These are phyloP conservation scores for Saccharomycopsis javanensis DNA, from an alignment of 805 yeast species.

Conservation along the genomic window DNA sequence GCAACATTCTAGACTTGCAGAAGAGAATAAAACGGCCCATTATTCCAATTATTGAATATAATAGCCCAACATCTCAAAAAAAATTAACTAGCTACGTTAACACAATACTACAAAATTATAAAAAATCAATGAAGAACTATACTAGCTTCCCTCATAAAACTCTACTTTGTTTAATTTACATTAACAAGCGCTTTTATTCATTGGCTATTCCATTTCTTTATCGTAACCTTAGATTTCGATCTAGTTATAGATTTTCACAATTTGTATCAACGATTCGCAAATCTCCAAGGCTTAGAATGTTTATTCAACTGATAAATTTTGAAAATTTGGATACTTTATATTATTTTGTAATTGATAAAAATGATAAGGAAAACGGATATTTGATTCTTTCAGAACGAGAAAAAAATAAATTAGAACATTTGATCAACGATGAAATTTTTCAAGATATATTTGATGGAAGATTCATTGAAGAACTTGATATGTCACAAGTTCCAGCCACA, in stretches of 20 bases:
- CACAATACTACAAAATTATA: slow-evolving; percentile 13
- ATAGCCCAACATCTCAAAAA: neutral
- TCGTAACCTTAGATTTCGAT: slow-evolving; percentile 42
- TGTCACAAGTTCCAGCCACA: slow-evolving; percentile 3
- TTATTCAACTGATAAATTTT: slow-evolving; percentile 50
- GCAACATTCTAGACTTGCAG: neutral
- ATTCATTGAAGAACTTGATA: slow-evolving; percentile 6
- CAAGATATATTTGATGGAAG: slow-evolving; percentile 14
- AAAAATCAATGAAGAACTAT: slow-evolving; percentile 9
- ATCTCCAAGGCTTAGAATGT: slow-evolving; percentile 43
- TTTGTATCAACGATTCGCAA: slow-evolving; percentile 59
- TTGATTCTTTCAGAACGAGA: slow-evolving; percentile 15
- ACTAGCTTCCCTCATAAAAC: slow-evolving; percentile 24
- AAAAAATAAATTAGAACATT: slow-evolving; percentile 16
- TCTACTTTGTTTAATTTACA: slow-evolving; percentile 38
- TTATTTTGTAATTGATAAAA: slow-evolving; percentile 5
- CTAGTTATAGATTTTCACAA: slow-evolving; percentile 75
- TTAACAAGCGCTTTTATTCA: slow-evolving; percentile 40
- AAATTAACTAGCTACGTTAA: slow-evolving; percentile 8
- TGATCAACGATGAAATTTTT: slow-evolving; percentile 5
- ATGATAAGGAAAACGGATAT: slow-evolving; percentile 4
- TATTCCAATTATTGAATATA: neutral
- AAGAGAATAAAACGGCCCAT: slow-evolving; percentile 2
- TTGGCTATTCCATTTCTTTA: slow-evolving; percentile 50
- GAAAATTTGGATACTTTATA: slow-evolving; percentile 31